Evolutionary conservation across 75 land plant species (phyloP), one percentile per base, ranked within the genome.

Genomic region (Gnetum montanum): DNA sequence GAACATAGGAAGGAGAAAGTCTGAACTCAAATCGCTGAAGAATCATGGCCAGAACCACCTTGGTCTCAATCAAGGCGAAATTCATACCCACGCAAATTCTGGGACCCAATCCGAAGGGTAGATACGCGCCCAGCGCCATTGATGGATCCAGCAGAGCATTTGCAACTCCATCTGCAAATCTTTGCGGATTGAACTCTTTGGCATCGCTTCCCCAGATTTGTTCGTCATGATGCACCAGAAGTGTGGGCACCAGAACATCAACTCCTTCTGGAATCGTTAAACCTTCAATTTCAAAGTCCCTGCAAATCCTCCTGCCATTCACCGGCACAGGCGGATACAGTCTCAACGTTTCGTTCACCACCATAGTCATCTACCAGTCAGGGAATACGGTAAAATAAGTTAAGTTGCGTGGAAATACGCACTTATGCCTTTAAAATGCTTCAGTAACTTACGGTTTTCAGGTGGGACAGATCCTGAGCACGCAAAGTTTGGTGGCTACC

Each of bases 121-220:
- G 34, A 60, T 80, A 91, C 0, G 41, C 67, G 10, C 53, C 52
- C n/a, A n/a, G n/a, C n/a, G n/a, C n/a, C n/a, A n/a, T n/a, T n/a
- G n/a, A n/a, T 1, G 49, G 73, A 18, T 82, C 74, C 7, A 73
- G 61, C 13, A 81, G 76, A 0, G 76, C 64, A 0, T 57, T 31
- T 3, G 69, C 66, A 11, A 69, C 48, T 11, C 64, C 77, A 1
- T 69, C 57, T 12, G 70, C 77, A 52, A 91, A 91, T 22, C 97
- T 38, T 31, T 81, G 70, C 5, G 97, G 97, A 7, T 77, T 79
- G 85, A 90, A 90, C 58, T 74, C 68, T 36, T 74, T 55, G 6
- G 67, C 96, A 29, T 90, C 96, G 15, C 60, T 41, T 1, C 97
- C 97, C 97, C 97, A 91, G 6, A 80, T 43, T 13, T 78, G 73